Evolutionary conservation across 179 eudicot species (phyloP), one percentile per base, ranked within the genome.

Genomic region (Vitellaria paradoxa): DNA sequence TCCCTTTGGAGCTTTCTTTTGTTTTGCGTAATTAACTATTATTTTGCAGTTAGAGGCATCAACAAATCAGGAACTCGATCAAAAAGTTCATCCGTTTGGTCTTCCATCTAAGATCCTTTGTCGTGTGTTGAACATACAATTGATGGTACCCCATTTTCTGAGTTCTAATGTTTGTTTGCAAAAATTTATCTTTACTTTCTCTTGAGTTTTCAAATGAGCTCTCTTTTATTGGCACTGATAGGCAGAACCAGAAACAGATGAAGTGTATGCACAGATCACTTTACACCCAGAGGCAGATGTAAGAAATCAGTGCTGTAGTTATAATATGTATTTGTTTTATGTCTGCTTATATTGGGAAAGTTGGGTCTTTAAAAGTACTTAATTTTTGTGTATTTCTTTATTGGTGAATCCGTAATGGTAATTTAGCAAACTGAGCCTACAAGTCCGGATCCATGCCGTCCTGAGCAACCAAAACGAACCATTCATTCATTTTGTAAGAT

Each of bases 171-270:
- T 72, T 46, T 18, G 14, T 73, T 52, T 42, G 0, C 3, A 3
- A 5, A 66, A 65, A 20, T 70, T 70, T 11, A 23, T 50, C 55
- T 47, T 47, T 24, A 2, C 37, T 73, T 53, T 65, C 26, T 40
- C n/a, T 63, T 74, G 26, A 55, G 37, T 61, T 59, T 79, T 55
- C 55, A 46, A 52, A 46, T 57, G 24, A 3, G 42, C 45, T 73
- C 74, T 26, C 18, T 47, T 2, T 30, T 52, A 23, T 76, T 45
- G 50, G 64, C n/a, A 42, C 20, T 64, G 57, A 64, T 81, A 93
- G 98, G 97, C 93, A 57, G 98, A 93, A 81, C 87, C 57, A 68
- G 97, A 92, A 52, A 89, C 95, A 6, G 98, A 93, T 82, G 97
- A 93, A 82, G 98, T 93, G 13, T 93, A 90, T 84, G 93, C 95